Evolutionary conservation across 2,329 filamentous ascomycete species (phyloP).

Genomic region (Biscogniauxia marginata): DNA sequence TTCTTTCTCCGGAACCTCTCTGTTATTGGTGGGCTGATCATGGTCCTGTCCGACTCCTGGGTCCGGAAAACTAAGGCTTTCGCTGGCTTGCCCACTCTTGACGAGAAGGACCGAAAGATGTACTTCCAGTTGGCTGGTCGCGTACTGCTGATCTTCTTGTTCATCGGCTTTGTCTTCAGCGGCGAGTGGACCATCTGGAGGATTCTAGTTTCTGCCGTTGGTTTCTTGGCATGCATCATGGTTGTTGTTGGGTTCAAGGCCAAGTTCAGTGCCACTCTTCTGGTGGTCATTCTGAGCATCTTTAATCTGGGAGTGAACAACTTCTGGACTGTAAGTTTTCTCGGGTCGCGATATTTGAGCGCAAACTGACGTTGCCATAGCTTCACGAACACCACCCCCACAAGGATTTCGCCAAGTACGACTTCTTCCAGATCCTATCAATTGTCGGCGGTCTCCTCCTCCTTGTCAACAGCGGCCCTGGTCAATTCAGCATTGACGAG

Average conservation of each 20-base stretch:
- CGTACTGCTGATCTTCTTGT: conserved; percentile 95
- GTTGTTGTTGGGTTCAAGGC: conserved; percentile 99
- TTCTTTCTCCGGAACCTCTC: conserved; percentile 99
- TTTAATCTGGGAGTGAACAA: conserved; percentile 99
- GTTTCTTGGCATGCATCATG: conserved; percentile 93
- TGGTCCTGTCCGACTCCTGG: conserved; percentile 98
- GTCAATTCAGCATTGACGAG: conserved; percentile 97
- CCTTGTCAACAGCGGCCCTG: conserved; percentile 97
- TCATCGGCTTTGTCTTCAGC: conserved; percentile 93
- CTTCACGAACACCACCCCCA: conserved; percentile 97
- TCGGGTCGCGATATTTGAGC: conserved; percentile 7
- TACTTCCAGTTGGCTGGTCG: conserved; percentile 98
- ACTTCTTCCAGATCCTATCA: conserved; percentile 99
- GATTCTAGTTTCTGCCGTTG: conserved; percentile 78
- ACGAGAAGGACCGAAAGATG: conserved; percentile 99
- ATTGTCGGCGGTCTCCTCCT: conserved; percentile 96
- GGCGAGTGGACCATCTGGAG: conserved; percentile 91
- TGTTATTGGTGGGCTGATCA: conserved; percentile 93
- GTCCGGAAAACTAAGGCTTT: conserved; percentile 97
- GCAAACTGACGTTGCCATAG: conserved; percentile 44
- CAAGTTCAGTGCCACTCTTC: conserved; percentile 94
- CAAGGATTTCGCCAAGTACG: conserved; percentile 99
- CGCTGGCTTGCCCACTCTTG: conserved; percentile 86
- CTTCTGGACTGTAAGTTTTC: conserved; percentile 89
- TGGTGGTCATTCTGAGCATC: conserved; percentile 91